A percentile compares a stretch with the other conserved stretches of the same genome.
Conservation (phyloP, 2,329 filamentous ascomycete genomes). For the Alternaria arbusti region DNA sequence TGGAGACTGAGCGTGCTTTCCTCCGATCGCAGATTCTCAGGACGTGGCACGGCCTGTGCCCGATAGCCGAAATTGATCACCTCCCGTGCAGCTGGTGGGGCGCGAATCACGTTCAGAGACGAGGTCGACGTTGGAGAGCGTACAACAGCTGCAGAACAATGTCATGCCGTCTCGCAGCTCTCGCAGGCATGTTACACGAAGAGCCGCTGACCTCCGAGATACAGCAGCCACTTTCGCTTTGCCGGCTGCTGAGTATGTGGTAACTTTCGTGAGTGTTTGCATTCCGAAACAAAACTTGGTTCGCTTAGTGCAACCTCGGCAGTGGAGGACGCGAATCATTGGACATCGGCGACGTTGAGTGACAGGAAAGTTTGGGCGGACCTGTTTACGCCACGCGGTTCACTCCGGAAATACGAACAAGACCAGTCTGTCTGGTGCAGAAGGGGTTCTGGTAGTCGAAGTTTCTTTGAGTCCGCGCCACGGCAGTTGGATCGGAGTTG, state of each 20-base stretch:
- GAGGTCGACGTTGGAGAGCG: neutral
- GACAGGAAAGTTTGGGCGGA: neutral
- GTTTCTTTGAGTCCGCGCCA: neutral
- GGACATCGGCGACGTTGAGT: neutral
- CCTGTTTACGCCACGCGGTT: neutral
- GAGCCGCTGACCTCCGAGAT: neutral
- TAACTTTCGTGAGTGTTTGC: constrained; percentile 13
- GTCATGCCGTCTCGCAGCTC: neutral
- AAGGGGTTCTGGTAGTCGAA: neutral
- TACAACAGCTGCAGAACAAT: neutral
- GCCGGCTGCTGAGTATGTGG: neutral
- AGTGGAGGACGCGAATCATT: neutral
- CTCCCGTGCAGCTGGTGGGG: neutral
- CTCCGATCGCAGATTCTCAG: neutral
- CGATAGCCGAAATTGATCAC: neutral
- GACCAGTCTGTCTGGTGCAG: neutral
- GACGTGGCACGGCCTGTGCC: neutral
- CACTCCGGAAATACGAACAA: neutral
- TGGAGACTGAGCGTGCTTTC: neutral
- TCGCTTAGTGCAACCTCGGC: neutral
- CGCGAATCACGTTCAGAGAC: neutral
- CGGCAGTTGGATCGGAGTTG: neutral
- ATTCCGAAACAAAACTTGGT: neutral
- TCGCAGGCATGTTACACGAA: neutral
- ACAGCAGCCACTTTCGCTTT: neutral